Percentiles rank a stretch among this genome's conserved stretches.
These are phyloP conservation scores for Mucor mucedo DNA, from an alignment of 371 early-diverging fungal genomes.

Conservation along the genomic window DNA sequence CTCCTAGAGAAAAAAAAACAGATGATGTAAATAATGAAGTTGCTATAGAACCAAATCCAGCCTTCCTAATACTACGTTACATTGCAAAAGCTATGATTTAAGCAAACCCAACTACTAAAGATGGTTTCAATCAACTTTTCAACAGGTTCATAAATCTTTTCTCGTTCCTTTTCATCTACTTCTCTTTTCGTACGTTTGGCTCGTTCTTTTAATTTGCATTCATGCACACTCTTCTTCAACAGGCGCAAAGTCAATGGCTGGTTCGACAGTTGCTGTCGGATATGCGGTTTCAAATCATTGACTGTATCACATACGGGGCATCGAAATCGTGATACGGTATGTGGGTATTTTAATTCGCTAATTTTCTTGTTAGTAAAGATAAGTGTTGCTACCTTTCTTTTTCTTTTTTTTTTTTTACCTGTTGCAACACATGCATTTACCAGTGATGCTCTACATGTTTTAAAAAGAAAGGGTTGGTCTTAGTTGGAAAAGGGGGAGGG, in stretches of 20 bases:
- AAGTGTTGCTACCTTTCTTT: too few relatives aligned
- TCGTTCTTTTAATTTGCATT: constrained; percentile 42
- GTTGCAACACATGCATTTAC: constrained; percentile 65
- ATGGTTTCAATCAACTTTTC: constrained; percentile 64
- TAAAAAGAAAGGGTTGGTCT: background rate
- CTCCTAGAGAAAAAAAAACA: constrained; percentile 42
- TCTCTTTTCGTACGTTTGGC: constrained; percentile 27
- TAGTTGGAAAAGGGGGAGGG: background rate
- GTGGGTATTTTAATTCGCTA: constrained; percentile 76
- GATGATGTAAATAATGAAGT: too few relatives aligned
- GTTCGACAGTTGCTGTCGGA: constrained; percentile 29
- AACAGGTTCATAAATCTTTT: constrained; percentile 47
- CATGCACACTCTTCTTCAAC: constrained; percentile 46
- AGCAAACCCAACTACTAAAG: constrained; percentile 69
- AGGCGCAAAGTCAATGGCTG: constrained; percentile 59
- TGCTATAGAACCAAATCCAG: too few relatives aligned
- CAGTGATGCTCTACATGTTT: constrained; percentile 19
- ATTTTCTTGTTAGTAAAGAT: background rate
- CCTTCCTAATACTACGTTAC: constrained; percentile 33
- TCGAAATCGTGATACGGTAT: constrained; percentile 73
- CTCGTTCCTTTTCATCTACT: constrained; percentile 35
- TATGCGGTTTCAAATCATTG: constrained; percentile 69
- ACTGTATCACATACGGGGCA: constrained; percentile 93
- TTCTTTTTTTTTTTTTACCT: constrained; percentile 35
- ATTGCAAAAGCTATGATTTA: constrained; percentile 79